Percentiles rank a stretch among this genome's conserved stretches.
Conservation (phyloP, 306 rosid species). For the Potentilla sterilis region DNA sequence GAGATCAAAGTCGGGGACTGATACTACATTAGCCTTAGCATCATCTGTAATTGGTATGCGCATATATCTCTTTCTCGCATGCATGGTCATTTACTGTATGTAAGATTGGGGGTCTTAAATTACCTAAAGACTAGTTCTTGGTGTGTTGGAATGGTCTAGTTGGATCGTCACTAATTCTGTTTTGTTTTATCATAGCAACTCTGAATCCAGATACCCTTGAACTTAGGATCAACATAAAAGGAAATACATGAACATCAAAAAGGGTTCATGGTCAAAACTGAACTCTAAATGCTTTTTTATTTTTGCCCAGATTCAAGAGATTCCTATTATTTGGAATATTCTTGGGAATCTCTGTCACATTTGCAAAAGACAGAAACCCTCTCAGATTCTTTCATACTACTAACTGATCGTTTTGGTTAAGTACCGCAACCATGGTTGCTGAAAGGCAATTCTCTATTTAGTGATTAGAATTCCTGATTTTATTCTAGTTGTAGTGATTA, state of each 20-base stretch:
- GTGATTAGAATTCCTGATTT: neutral
- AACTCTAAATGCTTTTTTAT: neutral
- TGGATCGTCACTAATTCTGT: neutral
- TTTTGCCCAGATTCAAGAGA: neutral
- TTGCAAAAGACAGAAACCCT: neutral
- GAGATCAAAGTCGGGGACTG: neutral
- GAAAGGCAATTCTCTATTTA: slow-evolving; percentile 17
- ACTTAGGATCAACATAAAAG: neutral
- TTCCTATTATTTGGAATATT: neutral
- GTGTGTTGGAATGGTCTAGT: slow-evolving; percentile 2
- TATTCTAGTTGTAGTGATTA: neutral
- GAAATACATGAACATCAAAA: neutral
- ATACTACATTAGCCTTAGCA: neutral
- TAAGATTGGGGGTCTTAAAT: neutral
- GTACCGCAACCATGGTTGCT: slow-evolving; percentile 30
- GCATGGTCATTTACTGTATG: neutral
- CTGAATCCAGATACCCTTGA: neutral
- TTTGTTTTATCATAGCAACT: neutral
- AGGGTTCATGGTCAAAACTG: neutral
- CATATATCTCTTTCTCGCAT: neutral
- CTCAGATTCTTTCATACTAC: neutral
- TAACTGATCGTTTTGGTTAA: neutral
- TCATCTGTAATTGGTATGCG: slow-evolving; percentile 1
- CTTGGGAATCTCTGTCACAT: neutral
- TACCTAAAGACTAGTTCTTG: slow-evolving; percentile 11